Conservation (phyloP, 257 asterid genomes). For the Solanum dulcamara region DNA sequence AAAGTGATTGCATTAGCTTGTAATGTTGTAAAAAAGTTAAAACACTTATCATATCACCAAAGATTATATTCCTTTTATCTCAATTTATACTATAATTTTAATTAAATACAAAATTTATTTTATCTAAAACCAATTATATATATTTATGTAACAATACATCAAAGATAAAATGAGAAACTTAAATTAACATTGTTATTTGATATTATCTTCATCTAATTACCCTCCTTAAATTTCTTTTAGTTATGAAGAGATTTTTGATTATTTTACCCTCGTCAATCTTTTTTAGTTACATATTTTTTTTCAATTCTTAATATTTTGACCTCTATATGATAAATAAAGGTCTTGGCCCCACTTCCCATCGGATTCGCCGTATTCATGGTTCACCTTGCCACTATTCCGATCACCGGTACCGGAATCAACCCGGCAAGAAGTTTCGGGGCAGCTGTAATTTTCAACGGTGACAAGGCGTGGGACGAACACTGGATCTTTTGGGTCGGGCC, state of each 20-base stretch:
- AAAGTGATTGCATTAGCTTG: background rate
- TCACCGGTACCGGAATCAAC: conserved; percentile 78
- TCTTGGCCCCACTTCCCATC: conserved; percentile 76
- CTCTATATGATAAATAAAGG: conserved; percentile 14
- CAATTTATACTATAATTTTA: background rate
- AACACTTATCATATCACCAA: background rate
- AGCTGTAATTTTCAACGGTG: conserved; percentile 47
- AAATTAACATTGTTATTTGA: background rate
- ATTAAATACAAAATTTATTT: background rate
- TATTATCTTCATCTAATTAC: no score
- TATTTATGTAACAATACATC: background rate
- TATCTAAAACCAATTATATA: background rate
- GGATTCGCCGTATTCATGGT: conserved; percentile 86
- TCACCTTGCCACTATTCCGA: conserved; percentile 64
- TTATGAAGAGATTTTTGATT: background rate
- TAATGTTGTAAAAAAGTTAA: background rate
- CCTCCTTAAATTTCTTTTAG: no score
- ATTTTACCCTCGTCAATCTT: background rate
- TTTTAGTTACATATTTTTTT: no score
- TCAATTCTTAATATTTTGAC: background rate
- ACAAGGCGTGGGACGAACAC: conserved; percentile 60
- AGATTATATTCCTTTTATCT: background rate
- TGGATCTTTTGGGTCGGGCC: conserved; percentile 87
- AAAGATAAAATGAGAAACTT: background rate
- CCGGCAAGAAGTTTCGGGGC: conserved; percentile 80